Conservation (phyloP, 2,329 filamentous ascomycete species). For the Aschersonia sp. region DNA sequence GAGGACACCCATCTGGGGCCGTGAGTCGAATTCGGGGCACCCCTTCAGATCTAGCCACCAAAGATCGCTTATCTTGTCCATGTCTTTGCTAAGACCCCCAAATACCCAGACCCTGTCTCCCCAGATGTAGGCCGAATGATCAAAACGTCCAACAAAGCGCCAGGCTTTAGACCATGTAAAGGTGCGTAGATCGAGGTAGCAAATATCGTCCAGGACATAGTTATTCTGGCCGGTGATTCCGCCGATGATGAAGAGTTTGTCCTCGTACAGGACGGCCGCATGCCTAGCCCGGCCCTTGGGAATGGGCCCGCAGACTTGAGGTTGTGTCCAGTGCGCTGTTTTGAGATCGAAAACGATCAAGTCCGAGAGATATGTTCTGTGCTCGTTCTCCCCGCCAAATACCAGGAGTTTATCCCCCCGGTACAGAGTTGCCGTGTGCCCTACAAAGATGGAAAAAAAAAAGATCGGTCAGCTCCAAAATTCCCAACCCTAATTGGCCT, state of each 20-base stretch:
- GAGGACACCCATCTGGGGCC: constrained; percentile 40
- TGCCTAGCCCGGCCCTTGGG: constrained; percentile 86
- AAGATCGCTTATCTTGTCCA: constrained; percentile 91
- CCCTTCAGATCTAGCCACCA: constrained; percentile 97
- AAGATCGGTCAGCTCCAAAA: constrained; percentile 1
- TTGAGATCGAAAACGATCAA: constrained; percentile 92
- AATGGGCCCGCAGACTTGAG: constrained; percentile 67
- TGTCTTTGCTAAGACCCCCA: constrained; percentile 84
- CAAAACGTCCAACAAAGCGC: constrained; percentile 89
- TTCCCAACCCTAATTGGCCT: background rate
- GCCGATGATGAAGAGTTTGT: constrained; percentile 90
- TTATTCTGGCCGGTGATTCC: constrained; percentile 92
- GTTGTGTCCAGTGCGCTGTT: constrained; percentile 90
- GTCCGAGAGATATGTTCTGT: constrained; percentile 87
- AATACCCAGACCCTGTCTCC: constrained; percentile 90
- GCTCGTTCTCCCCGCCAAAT: constrained; percentile 96
- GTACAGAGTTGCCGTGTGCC: constrained; percentile 89
- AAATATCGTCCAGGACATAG: constrained; percentile 87
- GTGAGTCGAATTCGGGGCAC: constrained; percentile 67
- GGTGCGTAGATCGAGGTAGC: constrained; percentile 91
- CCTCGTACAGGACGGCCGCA: constrained; percentile 85
- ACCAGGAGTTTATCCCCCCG: constrained; percentile 90
- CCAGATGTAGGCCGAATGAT: constrained; percentile 91
- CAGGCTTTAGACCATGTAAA: constrained; percentile 95
- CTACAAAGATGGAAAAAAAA: constrained; percentile 27